Base-by-base conservation (phyloP, 2,329 filamentous ascomycete genomes). In the Aspergillus spinulosporus region DNA sequence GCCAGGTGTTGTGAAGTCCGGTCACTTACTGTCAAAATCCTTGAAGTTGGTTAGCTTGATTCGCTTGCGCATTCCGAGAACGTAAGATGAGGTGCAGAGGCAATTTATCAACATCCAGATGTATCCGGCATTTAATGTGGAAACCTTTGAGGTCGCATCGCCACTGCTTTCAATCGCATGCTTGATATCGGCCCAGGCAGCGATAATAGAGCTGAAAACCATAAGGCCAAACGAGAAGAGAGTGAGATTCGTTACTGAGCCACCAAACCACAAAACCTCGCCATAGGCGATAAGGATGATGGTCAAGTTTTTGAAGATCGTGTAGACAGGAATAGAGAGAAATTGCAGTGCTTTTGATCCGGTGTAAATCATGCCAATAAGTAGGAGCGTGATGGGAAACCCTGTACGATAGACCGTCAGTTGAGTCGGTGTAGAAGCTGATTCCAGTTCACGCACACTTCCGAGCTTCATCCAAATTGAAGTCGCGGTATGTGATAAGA, bases 1-100 rank as follows among this genome's bases (percentile, higher is more conserved):
- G 12, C 26, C 40, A 36, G 9, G 8, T 31, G 12, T 11, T 12
- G 37, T 14, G 7, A 11, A 29, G 8, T 40, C n/a, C 4, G 26
- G 45, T 11, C 44, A 86, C 93, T 78, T 83, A 97, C 93, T 96
- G 76, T 99, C 94, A 81, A 95, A 97, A 74, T 97, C 94, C 83
- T 96, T 97, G 80, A 99, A 97, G 82, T 96, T 97, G 81, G 96
- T 97, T 78, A 95, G 86, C 87, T 97, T 97, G 75, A 99, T 97
- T 64, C 95, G 88, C 83, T 97, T 97, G 73, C 94, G 88, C 93
- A 97, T 97, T 65, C 89, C 85, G 62, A 99, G 78, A 46, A 97
- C 82, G 68, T 96, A 97, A 21, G 90, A 85, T 1, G 94, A 91
- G 29, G 90, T 93, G 82, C 92, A 97, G 73, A 97, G 85, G 68